Evolutionary conservation across 2,329 filamentous ascomycete species (phyloP).

Genomic region (Trichoderma aggressivum): DNA sequence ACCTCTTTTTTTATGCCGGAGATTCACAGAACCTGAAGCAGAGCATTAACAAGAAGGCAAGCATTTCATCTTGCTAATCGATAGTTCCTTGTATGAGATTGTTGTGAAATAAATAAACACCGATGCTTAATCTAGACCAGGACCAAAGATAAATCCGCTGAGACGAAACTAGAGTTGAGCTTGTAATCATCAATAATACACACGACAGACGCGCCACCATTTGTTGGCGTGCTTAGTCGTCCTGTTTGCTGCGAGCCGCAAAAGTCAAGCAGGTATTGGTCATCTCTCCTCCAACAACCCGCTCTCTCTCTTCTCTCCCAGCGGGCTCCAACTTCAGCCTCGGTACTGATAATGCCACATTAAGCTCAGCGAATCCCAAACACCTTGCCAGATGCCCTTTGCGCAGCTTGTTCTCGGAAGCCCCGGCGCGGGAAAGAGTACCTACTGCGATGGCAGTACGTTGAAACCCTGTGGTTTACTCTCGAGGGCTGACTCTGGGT

Average conservation of each 20-base stretch:
- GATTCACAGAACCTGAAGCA: background rate
- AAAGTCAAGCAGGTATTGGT: background rate
- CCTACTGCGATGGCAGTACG: constrained; percentile 92
- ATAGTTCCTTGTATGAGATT: background rate
- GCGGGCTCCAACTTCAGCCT: background rate
- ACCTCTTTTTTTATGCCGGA: constrained; percentile 1
- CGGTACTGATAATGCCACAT: constrained; percentile 25
- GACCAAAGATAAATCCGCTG: background rate
- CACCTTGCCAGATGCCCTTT: constrained; percentile 50
- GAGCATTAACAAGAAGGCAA: background rate
- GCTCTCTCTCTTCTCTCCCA: background rate
- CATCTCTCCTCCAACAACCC: background rate
- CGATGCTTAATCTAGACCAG: background rate
- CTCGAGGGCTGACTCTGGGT: background rate
- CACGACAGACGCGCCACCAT: background rate
- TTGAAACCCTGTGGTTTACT: background rate
- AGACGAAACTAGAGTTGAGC: background rate
- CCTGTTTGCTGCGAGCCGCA: background rate
- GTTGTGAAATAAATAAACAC: background rate
- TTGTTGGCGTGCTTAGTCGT: background rate
- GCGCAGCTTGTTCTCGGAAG: constrained; percentile 87
- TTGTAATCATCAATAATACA: background rate
- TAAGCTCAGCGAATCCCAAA: constrained; percentile 20
- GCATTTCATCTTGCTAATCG: background rate
- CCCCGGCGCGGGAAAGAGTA: constrained; percentile 93